A percentile compares a stretch with the other conserved stretches of the same genome.
Conservation (phyloP, 768 basidiomycete species). For the Tephrocybe sp. region DNA sequence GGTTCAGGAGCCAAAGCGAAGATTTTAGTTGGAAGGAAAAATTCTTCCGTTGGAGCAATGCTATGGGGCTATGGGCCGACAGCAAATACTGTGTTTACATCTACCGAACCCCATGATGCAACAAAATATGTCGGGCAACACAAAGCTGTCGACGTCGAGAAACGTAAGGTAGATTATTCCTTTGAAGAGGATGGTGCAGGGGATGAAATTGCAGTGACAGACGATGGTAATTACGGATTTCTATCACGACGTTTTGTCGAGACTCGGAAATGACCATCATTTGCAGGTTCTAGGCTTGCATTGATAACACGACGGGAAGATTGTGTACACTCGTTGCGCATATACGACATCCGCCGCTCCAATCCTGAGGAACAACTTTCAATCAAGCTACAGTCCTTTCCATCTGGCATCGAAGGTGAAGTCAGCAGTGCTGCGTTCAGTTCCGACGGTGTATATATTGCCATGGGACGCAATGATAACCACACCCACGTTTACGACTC, state of each 20-base stretch:
- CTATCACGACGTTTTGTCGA: background rate
- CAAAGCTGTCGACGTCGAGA: constrained; percentile 45
- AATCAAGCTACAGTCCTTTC: constrained; percentile 37
- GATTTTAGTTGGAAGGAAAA: constrained; percentile 15
- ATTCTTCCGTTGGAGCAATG: constrained; percentile 41
- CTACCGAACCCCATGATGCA: constrained; percentile 45
- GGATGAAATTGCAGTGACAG: constrained; percentile 48
- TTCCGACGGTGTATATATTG: constrained; percentile 60
- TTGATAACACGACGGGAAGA: constrained; percentile 31
- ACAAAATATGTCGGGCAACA: constrained; percentile 41
- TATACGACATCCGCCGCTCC: constrained; percentile 52
- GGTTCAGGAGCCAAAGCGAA: constrained; percentile 7
- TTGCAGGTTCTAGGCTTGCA: constrained; percentile 30
- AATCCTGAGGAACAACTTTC: constrained; percentile 24
- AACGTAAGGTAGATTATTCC: constrained; percentile 21
- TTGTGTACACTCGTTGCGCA: constrained; percentile 36
- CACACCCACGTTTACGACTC: constrained; percentile 61
- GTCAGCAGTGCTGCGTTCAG: constrained; percentile 55
- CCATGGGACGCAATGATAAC: constrained; percentile 62
- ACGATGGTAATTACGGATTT: constrained; percentile 34
- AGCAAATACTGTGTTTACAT: constrained; percentile 47
- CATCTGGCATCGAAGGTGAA: constrained; percentile 33
- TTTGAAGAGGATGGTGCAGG: constrained; percentile 53
- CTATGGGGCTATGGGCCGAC: constrained; percentile 51
- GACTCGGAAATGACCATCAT: background rate